Conservation (phyloP, 129 eudicot genomes). For the Cynara cardunculus region DNA sequence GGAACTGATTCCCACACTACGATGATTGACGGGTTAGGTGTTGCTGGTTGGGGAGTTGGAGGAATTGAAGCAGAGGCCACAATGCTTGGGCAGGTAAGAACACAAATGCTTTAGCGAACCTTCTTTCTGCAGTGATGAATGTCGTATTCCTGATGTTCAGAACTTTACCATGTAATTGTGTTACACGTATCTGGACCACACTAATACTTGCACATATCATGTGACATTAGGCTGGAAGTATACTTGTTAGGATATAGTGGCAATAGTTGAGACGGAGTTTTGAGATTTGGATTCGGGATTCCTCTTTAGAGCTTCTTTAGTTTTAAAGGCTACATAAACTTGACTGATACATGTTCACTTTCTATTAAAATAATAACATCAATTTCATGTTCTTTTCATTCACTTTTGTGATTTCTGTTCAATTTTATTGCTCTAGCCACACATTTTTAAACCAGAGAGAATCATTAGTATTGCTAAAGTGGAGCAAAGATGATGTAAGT, state of each 20-base stretch:
- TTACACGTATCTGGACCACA: background rate
- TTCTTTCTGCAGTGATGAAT: background rate
- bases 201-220: background rate
- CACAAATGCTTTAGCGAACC: slow-evolving; percentile 4
- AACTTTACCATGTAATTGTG: background rate
- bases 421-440: background rate
- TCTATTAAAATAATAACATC: background rate
- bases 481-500: background rate
- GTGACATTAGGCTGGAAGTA: background rate
- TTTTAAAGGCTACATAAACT: background rate
- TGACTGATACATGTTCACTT: background rate
- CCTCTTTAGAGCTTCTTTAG: background rate
- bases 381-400: background rate
- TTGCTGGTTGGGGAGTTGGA: slow-evolving; percentile 99
- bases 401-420: background rate
- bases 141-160: background rate
- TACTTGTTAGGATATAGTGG: background rate
- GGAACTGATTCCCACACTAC: slow-evolving; percentile 99
- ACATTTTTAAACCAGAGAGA: background rate
- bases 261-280: background rate
- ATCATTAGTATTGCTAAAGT: background rate
- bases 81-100: slow-evolving; percentile 94
- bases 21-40: slow-evolving; percentile 99
- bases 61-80: slow-evolving; percentile 99
- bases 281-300: background rate